Percentiles rank a stretch among this genome's conserved stretches.
These are phyloP conservation scores for Silene coronaria DNA, from an alignment of 179 eudicot genomes.

Conservation along the genomic window DNA sequence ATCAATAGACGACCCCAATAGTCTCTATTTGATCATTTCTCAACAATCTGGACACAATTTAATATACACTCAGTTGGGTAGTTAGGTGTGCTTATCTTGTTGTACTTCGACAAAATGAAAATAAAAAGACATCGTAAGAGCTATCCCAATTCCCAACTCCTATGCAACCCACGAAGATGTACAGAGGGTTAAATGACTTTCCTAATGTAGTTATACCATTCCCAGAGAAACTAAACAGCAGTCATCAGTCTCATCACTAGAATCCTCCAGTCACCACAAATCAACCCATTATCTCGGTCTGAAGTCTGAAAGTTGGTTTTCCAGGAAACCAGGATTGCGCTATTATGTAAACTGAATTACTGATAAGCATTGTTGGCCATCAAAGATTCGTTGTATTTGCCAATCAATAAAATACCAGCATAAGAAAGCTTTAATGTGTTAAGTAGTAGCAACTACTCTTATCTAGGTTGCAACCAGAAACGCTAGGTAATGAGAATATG, in stretches of 20 bases:
- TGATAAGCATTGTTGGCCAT: not conserved
- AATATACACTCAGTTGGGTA: not conserved
- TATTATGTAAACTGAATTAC: not conserved
- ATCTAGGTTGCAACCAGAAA: not conserved
- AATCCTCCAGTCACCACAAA: conserved; percentile 9
- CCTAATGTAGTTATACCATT: not conserved
- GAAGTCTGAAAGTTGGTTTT: not conserved
- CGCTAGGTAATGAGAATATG: not conserved
- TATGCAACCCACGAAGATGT: not conserved
- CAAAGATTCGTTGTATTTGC: not conserved
- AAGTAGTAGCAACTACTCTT: not conserved
- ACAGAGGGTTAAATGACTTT: not conserved
- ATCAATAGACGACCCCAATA: conserved; percentile 56
- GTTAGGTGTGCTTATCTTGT: conserved; percentile 8
- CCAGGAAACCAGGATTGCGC: not conserved
- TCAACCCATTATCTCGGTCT: not conserved
- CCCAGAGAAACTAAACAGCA: not conserved
- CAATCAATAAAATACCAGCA: not conserved
- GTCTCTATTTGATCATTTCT: conserved; percentile 60
- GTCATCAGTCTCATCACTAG: not conserved
- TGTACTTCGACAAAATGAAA: not conserved
- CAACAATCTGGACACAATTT: conserved; percentile 38
- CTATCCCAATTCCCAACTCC: not conserved
- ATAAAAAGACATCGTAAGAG: not conserved
- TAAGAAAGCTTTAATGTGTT: not conserved